A percentile compares a stretch with the other conserved stretches of the same genome.
Evolutionary conservation across 768 basidiomycete genomes (phyloP).

Genomic region (Tephrocybe sp.): DNA sequence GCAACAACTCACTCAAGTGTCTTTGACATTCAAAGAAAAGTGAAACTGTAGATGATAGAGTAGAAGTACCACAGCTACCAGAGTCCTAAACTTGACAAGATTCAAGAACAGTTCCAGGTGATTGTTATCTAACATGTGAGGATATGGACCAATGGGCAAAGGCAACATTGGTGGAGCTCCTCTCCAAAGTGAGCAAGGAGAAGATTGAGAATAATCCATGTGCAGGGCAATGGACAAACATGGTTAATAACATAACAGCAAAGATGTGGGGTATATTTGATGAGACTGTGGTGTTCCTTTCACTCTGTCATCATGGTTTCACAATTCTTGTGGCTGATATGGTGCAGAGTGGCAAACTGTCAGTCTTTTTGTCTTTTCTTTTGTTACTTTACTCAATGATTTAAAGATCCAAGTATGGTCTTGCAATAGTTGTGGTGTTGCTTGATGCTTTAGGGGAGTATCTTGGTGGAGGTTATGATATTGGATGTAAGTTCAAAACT

Average conservation of each 20-base stretch:
- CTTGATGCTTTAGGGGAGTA: constrained; percentile 15
- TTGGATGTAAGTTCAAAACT: constrained; percentile 22
- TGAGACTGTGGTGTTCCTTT: constrained; percentile 25
- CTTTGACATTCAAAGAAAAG: not conserved
- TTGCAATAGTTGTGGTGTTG: constrained; percentile 18
- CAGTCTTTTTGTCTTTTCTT: constrained; percentile 3
- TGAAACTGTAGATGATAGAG: not conserved
- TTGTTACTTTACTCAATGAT: not conserved
- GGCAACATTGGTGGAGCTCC: not conserved
- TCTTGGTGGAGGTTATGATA: constrained; percentile 21
- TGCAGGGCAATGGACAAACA: constrained; percentile 21
- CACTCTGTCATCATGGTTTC: constrained; percentile 29
- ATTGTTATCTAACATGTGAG: not conserved
- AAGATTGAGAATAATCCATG: constrained; percentile 17
- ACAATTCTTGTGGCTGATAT: constrained; percentile 23
- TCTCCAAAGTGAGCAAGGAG: not conserved
- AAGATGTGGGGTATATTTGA: constrained; percentile 30
- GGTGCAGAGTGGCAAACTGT: constrained; percentile 30
- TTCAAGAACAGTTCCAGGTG: not conserved
- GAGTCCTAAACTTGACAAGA: not conserved
- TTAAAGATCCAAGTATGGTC: constrained; percentile 19
- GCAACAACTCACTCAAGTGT: constrained; percentile 26
- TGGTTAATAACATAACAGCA: constrained; percentile 15
- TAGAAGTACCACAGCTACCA: not conserved
- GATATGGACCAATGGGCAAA: not conserved